Conservation (phyloP, 352 stramenopile species). For the Achlya hypogyna region DNA sequence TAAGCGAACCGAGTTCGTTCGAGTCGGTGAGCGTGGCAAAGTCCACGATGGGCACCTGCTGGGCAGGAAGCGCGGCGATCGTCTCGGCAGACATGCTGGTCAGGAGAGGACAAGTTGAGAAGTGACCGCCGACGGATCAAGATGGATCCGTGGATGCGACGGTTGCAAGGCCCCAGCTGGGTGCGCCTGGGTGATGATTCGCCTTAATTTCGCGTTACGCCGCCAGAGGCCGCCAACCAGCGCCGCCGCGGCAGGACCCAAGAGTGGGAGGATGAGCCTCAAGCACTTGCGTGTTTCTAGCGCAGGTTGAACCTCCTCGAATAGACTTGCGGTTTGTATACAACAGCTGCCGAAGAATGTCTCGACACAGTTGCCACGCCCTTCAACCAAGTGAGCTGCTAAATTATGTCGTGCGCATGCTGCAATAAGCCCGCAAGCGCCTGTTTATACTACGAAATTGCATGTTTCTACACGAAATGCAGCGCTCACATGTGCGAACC, state of each 20-base stretch:
- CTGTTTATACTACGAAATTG: too few species aligned
- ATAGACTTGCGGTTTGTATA: neutral
- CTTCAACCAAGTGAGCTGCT: too few species aligned
- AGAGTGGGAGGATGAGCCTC: constrained; percentile 7
- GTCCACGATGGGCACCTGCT: constrained; percentile 51
- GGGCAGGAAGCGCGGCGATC: neutral
- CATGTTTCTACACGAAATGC: too few species aligned
- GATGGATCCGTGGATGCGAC: neutral
- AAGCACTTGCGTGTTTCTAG: neutral
- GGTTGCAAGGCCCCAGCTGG: neutral
- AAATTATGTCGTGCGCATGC: too few species aligned
- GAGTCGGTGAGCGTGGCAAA: constrained; percentile 44
- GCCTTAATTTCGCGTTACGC: neutral
- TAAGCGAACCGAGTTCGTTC: constrained; percentile 35
- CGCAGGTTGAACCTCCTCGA: neutral
- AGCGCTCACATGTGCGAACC: too few species aligned
- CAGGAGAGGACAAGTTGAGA: neutral
- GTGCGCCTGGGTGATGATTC: neutral
- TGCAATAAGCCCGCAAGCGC: too few species aligned
- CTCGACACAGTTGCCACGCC: too few species aligned
- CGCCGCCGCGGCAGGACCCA: neutral
- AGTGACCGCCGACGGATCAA: too few species aligned
- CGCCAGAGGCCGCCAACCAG: neutral
- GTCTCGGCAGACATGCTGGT: neutral
- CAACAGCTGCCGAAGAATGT: too few species aligned